Evolutionary conservation across 768 basidiomycete species (phyloP).

Genomic region (Tylopilus balloui): DNA sequence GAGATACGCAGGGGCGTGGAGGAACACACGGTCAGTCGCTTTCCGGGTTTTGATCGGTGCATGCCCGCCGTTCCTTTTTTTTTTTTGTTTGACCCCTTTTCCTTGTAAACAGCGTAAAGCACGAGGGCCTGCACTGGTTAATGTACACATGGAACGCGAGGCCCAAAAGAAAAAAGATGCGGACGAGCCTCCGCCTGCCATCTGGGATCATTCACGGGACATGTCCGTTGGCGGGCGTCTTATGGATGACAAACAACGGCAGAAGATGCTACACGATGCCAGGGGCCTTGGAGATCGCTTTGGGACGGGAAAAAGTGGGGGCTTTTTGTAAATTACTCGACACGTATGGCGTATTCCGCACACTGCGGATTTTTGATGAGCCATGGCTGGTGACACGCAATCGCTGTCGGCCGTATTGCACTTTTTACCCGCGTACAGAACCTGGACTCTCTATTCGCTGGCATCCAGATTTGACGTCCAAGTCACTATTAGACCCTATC

Average conservation of each 20-base stretch:
- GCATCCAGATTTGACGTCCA: too few relatives aligned
- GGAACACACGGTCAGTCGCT: conserved; percentile 63
- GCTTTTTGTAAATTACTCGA: conserved; percentile 43
- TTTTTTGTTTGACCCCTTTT: too few relatives aligned
- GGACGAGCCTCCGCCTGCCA: conserved; percentile 54
- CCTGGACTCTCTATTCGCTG: too few relatives aligned
- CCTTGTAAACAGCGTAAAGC: conserved; percentile 36
- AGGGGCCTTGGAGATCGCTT: conserved; percentile 81
- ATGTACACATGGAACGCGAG: conserved; percentile 43
- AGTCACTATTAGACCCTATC: too few relatives aligned
- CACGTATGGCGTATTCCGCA: not conserved
- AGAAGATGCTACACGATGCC: conserved; percentile 75
- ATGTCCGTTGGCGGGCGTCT: conserved; percentile 85
- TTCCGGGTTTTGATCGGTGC: not conserved
- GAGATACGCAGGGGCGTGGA: conserved; percentile 71
- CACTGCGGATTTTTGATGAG: too few relatives aligned
- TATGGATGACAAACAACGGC: conserved; percentile 84
- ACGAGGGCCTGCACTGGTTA: conserved; percentile 53
- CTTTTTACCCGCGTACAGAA: too few relatives aligned
- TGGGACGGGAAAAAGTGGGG: conserved; percentile 64
- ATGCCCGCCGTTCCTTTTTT: too few relatives aligned
- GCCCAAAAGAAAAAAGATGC: conserved; percentile 37
- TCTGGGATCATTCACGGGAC: conserved; percentile 92
- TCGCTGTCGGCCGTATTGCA: too few relatives aligned
- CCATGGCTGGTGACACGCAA: too few relatives aligned